Percentiles rank a stretch among this genome's conserved stretches.
Evolutionary conservation across 305 asterid genomes (phyloP).

Genomic region (Caryopteris hybrid): DNA sequence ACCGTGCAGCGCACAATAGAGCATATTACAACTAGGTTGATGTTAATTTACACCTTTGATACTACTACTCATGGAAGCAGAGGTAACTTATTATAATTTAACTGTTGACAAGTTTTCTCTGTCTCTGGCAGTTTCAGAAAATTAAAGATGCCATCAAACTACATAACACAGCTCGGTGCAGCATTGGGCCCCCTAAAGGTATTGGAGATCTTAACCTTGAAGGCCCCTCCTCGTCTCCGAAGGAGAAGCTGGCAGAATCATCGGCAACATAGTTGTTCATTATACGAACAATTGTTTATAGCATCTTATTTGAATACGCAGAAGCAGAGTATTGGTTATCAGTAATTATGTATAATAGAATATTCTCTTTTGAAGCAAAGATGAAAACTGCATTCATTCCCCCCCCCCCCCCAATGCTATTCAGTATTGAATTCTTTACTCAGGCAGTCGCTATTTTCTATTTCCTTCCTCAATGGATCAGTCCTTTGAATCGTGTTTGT

Average conservation of each 20-base stretch:
- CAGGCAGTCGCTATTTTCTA: no score
- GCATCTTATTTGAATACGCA: no score
- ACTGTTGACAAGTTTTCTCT: background rate
- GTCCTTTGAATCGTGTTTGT: no score
- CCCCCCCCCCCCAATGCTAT: no score
- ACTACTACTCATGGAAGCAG: no score
- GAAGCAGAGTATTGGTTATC: no score
- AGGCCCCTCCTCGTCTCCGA: slow-evolving; percentile 37
- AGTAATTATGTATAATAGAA: background rate
- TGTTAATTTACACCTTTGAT: no score
- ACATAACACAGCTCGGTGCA: slow-evolving; percentile 90
- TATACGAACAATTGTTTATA: slow-evolving; percentile 17
- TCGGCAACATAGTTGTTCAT: slow-evolving; percentile 28
- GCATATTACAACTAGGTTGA: no score
- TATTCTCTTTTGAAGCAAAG: slow-evolving; percentile 4
- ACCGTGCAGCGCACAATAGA: no score
- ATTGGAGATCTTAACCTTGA: slow-evolving; percentile 68
- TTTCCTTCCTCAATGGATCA: no score
- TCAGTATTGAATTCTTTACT: no score
- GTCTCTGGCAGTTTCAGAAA: slow-evolving; percentile 57
- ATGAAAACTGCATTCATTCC: slow-evolving; percentile 10
- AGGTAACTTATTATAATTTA: no score
- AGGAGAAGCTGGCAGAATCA: slow-evolving; percentile 43
- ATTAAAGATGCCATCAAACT: slow-evolving; percentile 75
- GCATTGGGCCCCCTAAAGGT: slow-evolving; percentile 87